These are phyloP conservation scores for Pyrus pyrifolia DNA, from an alignment of 306 rosid species.

Conservation along the genomic window DNA sequence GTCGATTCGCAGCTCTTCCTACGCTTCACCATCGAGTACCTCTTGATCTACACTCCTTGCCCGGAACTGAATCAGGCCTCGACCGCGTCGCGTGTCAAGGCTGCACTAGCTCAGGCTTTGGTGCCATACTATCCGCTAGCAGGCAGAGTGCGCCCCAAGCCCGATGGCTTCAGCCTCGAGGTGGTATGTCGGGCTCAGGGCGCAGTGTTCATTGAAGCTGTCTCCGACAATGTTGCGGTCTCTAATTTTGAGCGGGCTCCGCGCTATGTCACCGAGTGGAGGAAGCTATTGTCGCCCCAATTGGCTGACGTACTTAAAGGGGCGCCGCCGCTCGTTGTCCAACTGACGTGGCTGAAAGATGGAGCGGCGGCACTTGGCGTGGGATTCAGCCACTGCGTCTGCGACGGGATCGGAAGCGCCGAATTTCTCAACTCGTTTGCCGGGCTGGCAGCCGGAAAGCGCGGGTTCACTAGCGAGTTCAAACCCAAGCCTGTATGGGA, in stretches of 20 bases:
- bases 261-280: conserved; percentile 46
- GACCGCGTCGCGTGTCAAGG: conserved; percentile 28
- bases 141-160: conserved; percentile 45
- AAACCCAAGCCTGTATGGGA: conserved; percentile 55
- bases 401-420: conserved; percentile 74
- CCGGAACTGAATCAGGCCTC: conserved; percentile 23
- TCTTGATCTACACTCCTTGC: conserved; percentile 39
- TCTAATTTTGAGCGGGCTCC: conserved; percentile 60
- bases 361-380: conserved; percentile 64
- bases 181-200: conserved; percentile 70
- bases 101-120: conserved; percentile 55
- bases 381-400: conserved; percentile 69
- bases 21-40: conserved; percentile 81
- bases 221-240: conserved; percentile 21
- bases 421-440: conserved; percentile 65
- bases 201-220: conserved; percentile 62
- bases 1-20: conserved; percentile 85
- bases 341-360: conserved; percentile 76
- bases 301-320: conserved; percentile 71
- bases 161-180: conserved; percentile 45
- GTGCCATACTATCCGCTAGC: conserved; percentile 67
- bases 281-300: conserved; percentile 48
- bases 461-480: conserved; percentile 3
- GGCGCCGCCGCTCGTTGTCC: conserved; percentile 60
- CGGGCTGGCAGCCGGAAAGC: conserved; percentile 35